Conservation (phyloP, 306 rosid species). For the Quercus cerris region DNA sequence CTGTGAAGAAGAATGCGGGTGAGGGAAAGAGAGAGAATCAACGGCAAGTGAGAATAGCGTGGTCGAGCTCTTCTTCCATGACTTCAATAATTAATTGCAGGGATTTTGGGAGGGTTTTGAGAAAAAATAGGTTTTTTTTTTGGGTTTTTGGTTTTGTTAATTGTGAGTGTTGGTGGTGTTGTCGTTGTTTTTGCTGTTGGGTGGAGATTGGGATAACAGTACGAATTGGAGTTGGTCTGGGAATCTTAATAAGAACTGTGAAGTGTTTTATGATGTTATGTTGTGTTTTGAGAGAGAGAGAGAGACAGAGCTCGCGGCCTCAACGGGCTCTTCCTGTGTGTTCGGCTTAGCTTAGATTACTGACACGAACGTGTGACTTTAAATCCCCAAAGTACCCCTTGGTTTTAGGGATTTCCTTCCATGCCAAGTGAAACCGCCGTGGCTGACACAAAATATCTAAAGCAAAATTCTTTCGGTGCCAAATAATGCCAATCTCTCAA, state of each 20-base stretch:
- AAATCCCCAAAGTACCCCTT: neutral
- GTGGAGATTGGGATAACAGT: neutral
- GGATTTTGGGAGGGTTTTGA: neutral
- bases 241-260: neutral
- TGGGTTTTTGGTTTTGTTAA: too few relatives aligned
- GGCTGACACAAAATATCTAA: neutral
- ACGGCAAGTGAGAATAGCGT: neutral
- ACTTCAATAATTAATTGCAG: neutral
- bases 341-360: neutral
- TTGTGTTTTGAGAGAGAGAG: neutral
- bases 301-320: neutral
- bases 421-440: neutral
- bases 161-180: too few relatives aligned
- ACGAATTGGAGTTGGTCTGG: neutral
- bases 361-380: neutral
- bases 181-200: too few relatives aligned
- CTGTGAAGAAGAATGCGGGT: constrained; percentile 9
- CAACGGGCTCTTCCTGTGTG: neutral
- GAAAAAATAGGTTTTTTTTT: neutral
- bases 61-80: constrained; percentile 16
- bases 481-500: neutral
- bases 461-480: neutral
- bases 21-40: neutral
- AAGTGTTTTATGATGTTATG: too few relatives aligned
- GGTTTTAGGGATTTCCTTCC: neutral